phyloP scores from a whole-genome alignment of 192 early-diverging fungal genomes.

The Gaertneriomyces sp. region DNA sequence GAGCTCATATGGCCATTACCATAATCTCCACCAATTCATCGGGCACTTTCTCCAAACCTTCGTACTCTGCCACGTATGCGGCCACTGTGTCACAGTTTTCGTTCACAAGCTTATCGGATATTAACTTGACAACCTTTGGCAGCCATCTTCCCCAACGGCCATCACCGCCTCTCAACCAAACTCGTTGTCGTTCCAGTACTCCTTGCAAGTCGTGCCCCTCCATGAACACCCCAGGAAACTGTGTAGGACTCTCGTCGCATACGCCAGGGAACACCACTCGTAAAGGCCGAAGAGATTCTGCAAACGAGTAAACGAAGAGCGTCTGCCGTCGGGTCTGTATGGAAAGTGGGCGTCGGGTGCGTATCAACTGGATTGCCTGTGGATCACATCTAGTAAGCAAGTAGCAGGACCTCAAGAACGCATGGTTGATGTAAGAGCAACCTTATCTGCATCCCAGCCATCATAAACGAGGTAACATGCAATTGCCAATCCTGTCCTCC shows the following conservation, averaged over 20 bases:
- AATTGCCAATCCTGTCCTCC: slow-evolving; percentile 47
- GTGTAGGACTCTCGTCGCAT: slow-evolving; percentile 9
- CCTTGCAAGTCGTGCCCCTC: slow-evolving; percentile 20
- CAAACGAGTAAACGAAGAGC: slow-evolving; percentile 37
- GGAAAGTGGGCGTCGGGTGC: slow-evolving; percentile 34
- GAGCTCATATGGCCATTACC: slow-evolving; percentile 12
- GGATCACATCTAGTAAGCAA: not conserved
- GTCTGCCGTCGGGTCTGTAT: slow-evolving; percentile 45
- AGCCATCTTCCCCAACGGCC: slow-evolving; percentile 25
- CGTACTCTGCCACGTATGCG: not conserved
- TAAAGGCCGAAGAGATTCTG: slow-evolving; percentile 31
- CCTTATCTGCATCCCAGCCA: slow-evolving; percentile 29
- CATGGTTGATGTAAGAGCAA: not conserved
- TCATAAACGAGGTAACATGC: slow-evolving; percentile 50
- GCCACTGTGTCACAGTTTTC: not conserved
- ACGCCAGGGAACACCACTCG: slow-evolving; percentile 32
- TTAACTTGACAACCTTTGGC: slow-evolving; percentile 39
- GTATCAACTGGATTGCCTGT: slow-evolving; percentile 33
- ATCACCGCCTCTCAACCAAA: slow-evolving; percentile 28
- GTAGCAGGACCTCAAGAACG: not conserved
- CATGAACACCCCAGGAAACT: slow-evolving; percentile 6
- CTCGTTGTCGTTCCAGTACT: slow-evolving; percentile 34
- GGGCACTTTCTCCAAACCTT: slow-evolving; percentile 7
- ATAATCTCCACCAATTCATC: slow-evolving; percentile 6
- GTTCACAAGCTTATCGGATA: not conserved